Evolutionary conservation across 2,329 filamentous ascomycete genomes (phyloP), one percentile per base, ranked within the genome.

Genomic region (Sarocladium oryzae): DNA sequence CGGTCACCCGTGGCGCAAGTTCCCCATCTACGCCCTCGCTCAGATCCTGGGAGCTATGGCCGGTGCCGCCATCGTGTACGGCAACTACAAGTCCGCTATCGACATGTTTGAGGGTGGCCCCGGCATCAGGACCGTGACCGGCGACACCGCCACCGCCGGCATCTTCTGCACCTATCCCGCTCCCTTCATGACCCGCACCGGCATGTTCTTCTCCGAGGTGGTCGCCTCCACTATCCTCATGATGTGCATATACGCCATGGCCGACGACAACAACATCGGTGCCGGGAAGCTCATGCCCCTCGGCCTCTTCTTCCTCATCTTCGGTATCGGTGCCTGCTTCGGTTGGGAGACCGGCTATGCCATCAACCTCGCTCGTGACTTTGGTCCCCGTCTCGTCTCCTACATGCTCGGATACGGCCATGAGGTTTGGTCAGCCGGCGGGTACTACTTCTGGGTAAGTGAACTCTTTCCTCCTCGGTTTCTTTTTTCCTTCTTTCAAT

Each of bases 341-440:
- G 86, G 86, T 6, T 88, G 83, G 83, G 79, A 89, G 64, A 89
- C 85, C 1, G 85, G 86, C 33, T 89, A 86, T 66, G 85, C 85
- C 15, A 87, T 88, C 56, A 89, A 89, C 60, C 66, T 87, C 37
- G 85, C 84, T 32, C 76, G 86, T 65, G 86, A 89, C 56, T 86
- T 89, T 61, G 83, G 84, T 1, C 85, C 85, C 9, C 72, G 85
- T 10, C 64, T 88, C 38, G 78, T 86, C 55, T 78, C 79, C 1
- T 86, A 82, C 61, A 78, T 83, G 61, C 58, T 88, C 51, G 86
- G 86, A 2, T 89, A 89, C 60, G 83, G 83, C 1, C 65, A 64
- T 46, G 76, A 84, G 48, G 85, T 88, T 0, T 89, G 83, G 81
- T 75, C 73, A 9, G 78, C 81, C 1, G 84, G 84, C 2, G 74